Evolutionary conservation across 108 stramenopile species (phyloP).

Genomic region (Aureococcus anophagefferens): DNA sequence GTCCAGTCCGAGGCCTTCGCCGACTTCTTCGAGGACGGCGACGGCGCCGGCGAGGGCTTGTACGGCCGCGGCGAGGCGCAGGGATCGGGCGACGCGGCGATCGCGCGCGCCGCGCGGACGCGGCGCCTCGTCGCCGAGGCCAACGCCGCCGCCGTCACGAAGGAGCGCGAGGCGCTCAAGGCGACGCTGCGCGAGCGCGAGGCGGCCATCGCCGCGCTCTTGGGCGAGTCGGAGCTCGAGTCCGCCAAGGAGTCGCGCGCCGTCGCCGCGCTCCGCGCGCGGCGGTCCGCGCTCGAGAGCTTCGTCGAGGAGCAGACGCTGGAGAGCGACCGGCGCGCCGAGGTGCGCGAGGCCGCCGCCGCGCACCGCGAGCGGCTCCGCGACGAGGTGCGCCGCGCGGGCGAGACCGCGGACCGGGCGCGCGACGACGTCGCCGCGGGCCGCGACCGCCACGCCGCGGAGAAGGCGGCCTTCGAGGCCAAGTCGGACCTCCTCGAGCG

Average conservation of each 20-base stretch:
- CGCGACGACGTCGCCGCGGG: neutral
- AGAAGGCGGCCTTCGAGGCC: neutral
- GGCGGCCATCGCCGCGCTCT: neutral
- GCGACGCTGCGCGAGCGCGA: neutral
- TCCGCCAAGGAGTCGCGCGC: neutral
- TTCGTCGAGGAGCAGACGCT: neutral
- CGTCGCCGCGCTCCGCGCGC: neutral
- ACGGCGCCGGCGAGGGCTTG: neutral
- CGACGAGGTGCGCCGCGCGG: neutral
- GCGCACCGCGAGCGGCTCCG: neutral
- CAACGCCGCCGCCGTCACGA: neutral
- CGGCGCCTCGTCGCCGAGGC: neutral
- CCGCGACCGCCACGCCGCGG: neutral
- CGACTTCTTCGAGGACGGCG: neutral
- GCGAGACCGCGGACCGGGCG: neutral
- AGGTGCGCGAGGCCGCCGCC: neutral
- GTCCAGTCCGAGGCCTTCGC: neutral
- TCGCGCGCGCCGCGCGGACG: neutral
- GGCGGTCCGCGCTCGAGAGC: neutral
- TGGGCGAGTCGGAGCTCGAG: neutral
- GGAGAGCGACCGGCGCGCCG: neutral
- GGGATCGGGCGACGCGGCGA: too few relatives aligned
- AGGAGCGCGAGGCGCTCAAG: constrained; percentile 10
- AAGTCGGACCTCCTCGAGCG: neutral
- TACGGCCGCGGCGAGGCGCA: too few relatives aligned